phyloP scores from a whole-genome alignment of 2,329 filamentous ascomycete genomes.

The Paraphoma sp. region DNA sequence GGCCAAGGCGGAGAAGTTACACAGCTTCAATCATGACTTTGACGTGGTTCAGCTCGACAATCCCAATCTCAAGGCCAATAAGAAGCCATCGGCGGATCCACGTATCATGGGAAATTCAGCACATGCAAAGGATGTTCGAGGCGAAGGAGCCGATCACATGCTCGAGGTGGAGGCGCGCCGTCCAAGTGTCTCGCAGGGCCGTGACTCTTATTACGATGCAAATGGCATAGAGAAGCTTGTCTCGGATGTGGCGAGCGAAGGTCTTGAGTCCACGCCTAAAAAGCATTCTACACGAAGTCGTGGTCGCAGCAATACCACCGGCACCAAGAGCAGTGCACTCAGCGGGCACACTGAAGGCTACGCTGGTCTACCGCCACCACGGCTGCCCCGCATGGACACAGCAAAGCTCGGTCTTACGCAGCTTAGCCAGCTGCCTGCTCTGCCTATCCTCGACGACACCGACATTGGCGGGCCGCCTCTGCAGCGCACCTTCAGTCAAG shows the following conservation, averaged over 20 bases:
- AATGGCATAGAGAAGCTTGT: constrained; percentile 74
- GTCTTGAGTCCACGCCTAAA: constrained; percentile 56
- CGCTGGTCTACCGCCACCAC: constrained; percentile 65
- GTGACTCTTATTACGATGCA: constrained; percentile 73
- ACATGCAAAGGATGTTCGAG: constrained; percentile 78
- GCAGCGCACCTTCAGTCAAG: constrained; percentile 58
- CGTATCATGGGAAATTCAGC: constrained; percentile 66
- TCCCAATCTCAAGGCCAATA: constrained; percentile 61
- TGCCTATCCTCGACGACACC: constrained; percentile 76
- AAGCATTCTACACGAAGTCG: constrained; percentile 47
- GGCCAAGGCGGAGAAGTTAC: constrained; percentile 61
- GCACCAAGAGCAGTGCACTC: constrained; percentile 36
- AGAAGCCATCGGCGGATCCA: constrained; percentile 63
- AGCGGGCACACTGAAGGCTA: constrained; percentile 47
- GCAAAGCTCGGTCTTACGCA: constrained; percentile 72
- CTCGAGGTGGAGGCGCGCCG: constrained; percentile 56
- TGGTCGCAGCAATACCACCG: constrained; percentile 41
- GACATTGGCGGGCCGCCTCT: constrained; percentile 81
- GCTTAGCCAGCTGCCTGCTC: constrained; percentile 71
- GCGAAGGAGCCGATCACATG: constrained; percentile 79
- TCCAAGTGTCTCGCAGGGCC: constrained; percentile 66
- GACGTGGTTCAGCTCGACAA: constrained; percentile 66
- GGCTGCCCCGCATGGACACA: constrained; percentile 66
- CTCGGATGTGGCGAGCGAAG: constrained; percentile 67
- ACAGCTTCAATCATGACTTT: constrained; percentile 79